Conservation (phyloP, 2,329 filamentous ascomycete genomes). For the Karstenula rhodostoma region DNA sequence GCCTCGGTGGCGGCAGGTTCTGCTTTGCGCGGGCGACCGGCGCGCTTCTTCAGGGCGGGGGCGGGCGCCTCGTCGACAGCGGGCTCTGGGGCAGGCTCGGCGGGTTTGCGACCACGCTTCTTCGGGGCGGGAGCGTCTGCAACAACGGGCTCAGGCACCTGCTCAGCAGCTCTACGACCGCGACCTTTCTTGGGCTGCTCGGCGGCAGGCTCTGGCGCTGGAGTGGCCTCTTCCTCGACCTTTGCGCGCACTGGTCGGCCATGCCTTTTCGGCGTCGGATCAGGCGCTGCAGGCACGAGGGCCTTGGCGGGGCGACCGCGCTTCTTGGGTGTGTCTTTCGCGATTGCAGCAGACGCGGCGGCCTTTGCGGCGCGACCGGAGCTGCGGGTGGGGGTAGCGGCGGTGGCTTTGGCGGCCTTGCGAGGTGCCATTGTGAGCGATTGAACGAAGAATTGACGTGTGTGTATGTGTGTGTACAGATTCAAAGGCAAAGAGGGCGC, state of each 20-base stretch:
- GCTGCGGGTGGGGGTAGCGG: background rate
- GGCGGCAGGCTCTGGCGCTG: constrained; percentile 12
- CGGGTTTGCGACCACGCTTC: constrained; percentile 22
- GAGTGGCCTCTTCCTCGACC: constrained; percentile 6
- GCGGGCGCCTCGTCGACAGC: constrained; percentile 13
- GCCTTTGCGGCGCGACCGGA: constrained; percentile 6
- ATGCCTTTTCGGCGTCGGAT: constrained; percentile 28
- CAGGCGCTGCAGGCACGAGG: background rate
- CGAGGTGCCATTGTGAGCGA: constrained; percentile 1
- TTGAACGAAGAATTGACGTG: background rate
- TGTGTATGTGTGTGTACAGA: background rate
- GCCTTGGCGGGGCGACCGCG: constrained; percentile 29
- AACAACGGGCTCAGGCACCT: background rate
- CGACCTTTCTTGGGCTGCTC: constrained; percentile 21
- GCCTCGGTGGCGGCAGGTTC: constrained; percentile 7
- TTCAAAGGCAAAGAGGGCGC: background rate
- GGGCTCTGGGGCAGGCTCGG: constrained; percentile 1
- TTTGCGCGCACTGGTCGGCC: constrained; percentile 29
- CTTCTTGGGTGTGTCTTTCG: constrained; percentile 18
- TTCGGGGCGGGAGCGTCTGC: constrained; percentile 19
- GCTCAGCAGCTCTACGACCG: constrained; percentile 12
- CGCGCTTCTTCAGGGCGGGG: constrained; percentile 21
- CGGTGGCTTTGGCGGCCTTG: background rate
- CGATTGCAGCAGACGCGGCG: constrained; percentile 14
- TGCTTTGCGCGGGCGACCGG: constrained; percentile 26